Conservation (phyloP, 1,139 yeast species). For the Nakaseomyces nivariensis region DNA sequence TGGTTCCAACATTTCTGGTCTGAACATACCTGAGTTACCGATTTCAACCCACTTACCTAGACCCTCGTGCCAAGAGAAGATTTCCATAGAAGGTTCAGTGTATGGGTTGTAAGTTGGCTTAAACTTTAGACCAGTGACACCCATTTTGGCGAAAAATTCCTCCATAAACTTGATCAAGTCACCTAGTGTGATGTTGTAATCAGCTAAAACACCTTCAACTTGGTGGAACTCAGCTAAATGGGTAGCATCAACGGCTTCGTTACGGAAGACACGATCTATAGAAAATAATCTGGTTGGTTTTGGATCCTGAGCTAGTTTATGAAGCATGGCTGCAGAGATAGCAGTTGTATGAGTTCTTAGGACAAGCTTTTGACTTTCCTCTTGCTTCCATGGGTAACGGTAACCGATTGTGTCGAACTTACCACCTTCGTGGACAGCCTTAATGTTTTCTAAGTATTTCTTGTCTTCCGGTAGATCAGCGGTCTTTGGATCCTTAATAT, state of each 20-base stretch:
- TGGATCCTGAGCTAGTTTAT: conserved; percentile 80
- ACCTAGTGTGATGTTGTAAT: conserved; percentile 88
- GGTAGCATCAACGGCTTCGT: conserved; percentile 99
- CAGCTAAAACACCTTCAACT: conserved; percentile 98
- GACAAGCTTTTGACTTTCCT: conserved; percentile 83
- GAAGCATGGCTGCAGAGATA: conserved; percentile 78
- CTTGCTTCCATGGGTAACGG: conserved; percentile 93
- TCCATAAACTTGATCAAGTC: conserved; percentile 98
- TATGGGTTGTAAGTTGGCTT: conserved; percentile 98
- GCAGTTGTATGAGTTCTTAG: conserved; percentile 97
- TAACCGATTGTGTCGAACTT: conserved; percentile 93
- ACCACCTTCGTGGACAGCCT: conserved; percentile 80
- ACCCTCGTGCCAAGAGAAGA: conserved; percentile 93
- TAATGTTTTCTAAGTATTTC: conserved; percentile 66
- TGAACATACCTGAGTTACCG: conserved; percentile 98
- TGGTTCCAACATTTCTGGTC: conserved; percentile 98
- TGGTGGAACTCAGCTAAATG: conserved; percentile 99
- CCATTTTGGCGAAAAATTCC: conserved; percentile 94
- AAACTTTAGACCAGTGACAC: conserved; percentile 88
- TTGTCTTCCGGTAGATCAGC: conserved; percentile 78
- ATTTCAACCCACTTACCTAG: conserved; percentile 97
- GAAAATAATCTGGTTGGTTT: conserved; percentile 88
- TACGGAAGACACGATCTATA: conserved; percentile 97
- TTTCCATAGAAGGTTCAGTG: conserved; percentile 98
- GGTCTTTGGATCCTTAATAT: conserved; percentile 78